Evolutionary conservation across 192 early-diverging fungal species (phyloP), one percentile per base, ranked within the genome.

Genomic region (Lobulomyces angularis): DNA sequence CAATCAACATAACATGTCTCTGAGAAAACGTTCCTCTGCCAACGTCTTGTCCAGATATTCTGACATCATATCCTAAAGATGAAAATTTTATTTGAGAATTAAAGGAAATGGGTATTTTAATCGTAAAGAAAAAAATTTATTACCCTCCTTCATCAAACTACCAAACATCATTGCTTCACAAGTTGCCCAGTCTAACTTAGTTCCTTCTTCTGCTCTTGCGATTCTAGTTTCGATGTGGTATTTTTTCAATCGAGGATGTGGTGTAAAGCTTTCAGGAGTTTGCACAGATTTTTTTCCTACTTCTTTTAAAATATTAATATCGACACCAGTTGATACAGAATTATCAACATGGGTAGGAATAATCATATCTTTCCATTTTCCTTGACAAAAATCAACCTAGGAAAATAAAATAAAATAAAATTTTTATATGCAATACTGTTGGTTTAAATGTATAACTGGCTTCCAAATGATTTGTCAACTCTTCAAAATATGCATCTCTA

Each of bases 1-100:
- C 83, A 8, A 97, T 89, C 43, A 97, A 59, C 93, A 97, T 97
- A 22, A 79, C 89, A 46, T 97, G 93, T 7, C 93, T 79, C 53
- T 97, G 93, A 20, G 86, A 90, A 58, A 97, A 97, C 1, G 93
- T 97, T 18, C 93, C 93, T 28, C 93, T 83, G 1, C 93, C 93
- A 14, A 97, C 93, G 58, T 97, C 93, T 41, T 97, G 93, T 0
- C 93, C 93, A 41, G 84, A 91, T 29, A 97, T 86, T 34, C 93
- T 80, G 14, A 94, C 88, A 65, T 82, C 76, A 50, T 79, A 77
- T 1, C 86, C 83, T 19, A n/a, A n/a, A n/a, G n/a, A 53, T 22
- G 11, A 53, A 9, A 50, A 53, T 12, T 12, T 11, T 12, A 33
- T 16, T 7, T 1, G 8, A n/a, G n/a, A 32, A 12, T 32, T 32